phyloP scores from a whole-genome alignment of 148 eudicot species.

The Beta vulgaris region DNA sequence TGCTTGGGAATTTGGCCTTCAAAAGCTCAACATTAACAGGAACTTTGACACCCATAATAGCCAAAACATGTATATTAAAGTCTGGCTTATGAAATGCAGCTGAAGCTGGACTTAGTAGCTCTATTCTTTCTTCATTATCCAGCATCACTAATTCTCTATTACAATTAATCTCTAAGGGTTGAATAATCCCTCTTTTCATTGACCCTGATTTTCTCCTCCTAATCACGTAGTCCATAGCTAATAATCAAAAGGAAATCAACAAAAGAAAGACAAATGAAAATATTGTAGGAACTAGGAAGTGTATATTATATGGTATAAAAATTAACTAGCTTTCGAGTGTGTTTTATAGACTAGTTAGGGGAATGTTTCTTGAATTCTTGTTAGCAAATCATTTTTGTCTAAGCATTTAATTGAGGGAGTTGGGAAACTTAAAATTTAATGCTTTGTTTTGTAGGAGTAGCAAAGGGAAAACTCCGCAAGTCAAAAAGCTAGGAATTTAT shows the following conservation, averaged over 20 bases:
- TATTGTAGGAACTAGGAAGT: no score
- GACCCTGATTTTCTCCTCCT: background rate
- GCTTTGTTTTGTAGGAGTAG: no score
- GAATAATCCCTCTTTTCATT: background rate
- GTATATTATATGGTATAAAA: no score
- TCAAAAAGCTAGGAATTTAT: no score
- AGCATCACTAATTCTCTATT: background rate
- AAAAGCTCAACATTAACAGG: conserved; percentile 19
- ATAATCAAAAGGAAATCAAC: background rate
- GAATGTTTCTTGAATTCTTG: no score
- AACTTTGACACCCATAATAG: conserved; percentile 31
- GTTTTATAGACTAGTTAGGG: no score
- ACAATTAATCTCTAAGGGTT: background rate
- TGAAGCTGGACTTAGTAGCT: conserved; percentile 49
- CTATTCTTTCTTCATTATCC: conserved; percentile 25
- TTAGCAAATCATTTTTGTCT: no score
- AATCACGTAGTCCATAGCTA: conserved; percentile 3
- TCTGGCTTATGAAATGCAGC: conserved; percentile 32
- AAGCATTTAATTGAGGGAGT: no score
- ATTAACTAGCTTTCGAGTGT: no score
- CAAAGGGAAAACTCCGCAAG: no score
- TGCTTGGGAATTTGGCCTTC: conserved; percentile 34
- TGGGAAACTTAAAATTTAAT: no score
- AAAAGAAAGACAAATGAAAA: background rate
- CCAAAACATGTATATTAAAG: conserved; percentile 35